Base-by-base conservation (phyloP, 306 rosid species). In the Lupinus albus region DNA sequence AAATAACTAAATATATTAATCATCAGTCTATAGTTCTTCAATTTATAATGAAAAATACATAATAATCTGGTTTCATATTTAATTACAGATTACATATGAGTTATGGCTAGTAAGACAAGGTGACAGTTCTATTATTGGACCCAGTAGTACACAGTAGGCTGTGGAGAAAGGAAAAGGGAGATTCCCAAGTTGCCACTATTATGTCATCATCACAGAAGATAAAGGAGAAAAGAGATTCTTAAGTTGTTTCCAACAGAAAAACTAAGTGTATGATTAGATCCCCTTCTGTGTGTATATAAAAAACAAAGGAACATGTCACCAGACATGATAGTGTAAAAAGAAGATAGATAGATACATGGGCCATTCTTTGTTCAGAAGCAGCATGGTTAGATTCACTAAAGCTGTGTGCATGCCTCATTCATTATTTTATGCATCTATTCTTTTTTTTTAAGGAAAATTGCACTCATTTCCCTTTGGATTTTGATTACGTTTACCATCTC, bases 191-290 rank as follows among this genome's bases (percentile, higher is more conserved):
- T 78, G 67, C 67, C 55, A 48, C 28, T 35, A 66, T 60, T 56
- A 48, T 65, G 69, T 15, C 36, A 70, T 41, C n/a, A 32, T 49
- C 64, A n/a, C n/a, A n/a, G 80, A 66, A 20, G 66, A 41, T 25
- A 60, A 59, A 53, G 68, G 7, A 67, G 42, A 20, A 58, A 72
- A 71, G 52, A 41, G 73, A 71, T 69, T 72, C 85, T 64, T 33
- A 25, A 38, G 36, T 52, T 52, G 15, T 46, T 46, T 17, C 42
- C 61, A 56, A 50, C 68, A 50, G 70, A 62, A 61, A 72, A 66
- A 68, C 56, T 53, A n/a, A n/a, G 78, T 64, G 52, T 36, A 67
- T 76, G 48, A 67, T 72, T 65, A 15, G 64, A 72, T 68, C 33
- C 47, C 30, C 52, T 5, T 30, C n/a, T 48, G 28, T 4, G 8